Evolutionary conservation across 78 protist species (phyloP).

Genomic region (Dictyostelium intermedium): DNA sequence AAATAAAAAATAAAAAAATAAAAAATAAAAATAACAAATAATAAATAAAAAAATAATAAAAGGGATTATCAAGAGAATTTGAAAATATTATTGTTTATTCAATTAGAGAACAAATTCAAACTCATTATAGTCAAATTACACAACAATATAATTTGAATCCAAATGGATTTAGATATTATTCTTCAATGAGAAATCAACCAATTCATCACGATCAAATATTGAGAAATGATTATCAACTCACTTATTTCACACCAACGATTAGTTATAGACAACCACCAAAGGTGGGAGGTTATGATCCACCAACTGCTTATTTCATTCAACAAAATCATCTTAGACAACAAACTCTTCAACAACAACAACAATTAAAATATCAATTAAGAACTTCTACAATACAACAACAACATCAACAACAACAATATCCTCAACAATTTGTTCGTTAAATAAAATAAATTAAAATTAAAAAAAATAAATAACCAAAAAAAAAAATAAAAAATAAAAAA

Average conservation of each 20-base stretch:
- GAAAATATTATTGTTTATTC: slow-evolving; percentile 46
- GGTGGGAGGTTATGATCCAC: neutral
- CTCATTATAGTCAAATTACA: slow-evolving; percentile 20
- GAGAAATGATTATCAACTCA: neutral
- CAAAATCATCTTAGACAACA: slow-evolving; percentile 9
- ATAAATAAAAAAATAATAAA: neutral
- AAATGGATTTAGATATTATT: neutral
- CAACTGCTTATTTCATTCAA: neutral
- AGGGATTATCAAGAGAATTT: slow-evolving; percentile 74
- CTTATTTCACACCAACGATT: neutral
- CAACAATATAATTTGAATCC: neutral
- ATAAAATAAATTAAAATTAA: neutral
- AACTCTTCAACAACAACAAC: slow-evolving; percentile 22
- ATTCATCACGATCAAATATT: neutral
- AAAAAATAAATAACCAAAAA: neutral
- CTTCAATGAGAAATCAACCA: neutral
- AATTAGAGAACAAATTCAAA: slow-evolving; percentile 62
- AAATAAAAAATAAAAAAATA: no score
- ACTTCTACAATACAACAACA: neutral
- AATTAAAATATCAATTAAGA: neutral
- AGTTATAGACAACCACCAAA: slow-evolving; percentile 38
- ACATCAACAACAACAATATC: neutral
- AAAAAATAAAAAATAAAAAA: neutral
- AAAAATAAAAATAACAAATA: no score
- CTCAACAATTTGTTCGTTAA: neutral